Conservation (phyloP, 108 stramenopile genomes). For the Licmophora abbreviata region DNA sequence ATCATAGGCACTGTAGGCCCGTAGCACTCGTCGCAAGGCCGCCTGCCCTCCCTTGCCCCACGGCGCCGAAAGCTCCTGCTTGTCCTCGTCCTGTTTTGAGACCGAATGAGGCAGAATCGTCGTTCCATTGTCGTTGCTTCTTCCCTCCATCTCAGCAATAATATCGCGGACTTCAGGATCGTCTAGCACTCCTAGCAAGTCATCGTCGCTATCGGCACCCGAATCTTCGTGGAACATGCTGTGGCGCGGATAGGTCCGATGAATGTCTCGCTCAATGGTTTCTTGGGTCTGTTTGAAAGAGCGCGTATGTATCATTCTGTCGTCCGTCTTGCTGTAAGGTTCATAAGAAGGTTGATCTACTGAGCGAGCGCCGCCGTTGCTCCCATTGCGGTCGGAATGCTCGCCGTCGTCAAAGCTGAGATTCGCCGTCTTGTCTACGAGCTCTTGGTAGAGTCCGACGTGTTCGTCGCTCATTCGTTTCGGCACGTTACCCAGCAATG, state of each 20-base stretch:
- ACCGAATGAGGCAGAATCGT: background rate
- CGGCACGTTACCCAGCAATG: slow-evolving; percentile 16
- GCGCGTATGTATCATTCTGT: background rate
- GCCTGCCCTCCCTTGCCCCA: slow-evolving; percentile 47
- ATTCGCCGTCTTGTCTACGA: slow-evolving; percentile 30
- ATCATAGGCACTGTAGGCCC: slow-evolving; percentile 79
- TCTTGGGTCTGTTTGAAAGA: slow-evolving; percentile 41
- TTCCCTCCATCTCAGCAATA: background rate
- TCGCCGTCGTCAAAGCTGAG: background rate
- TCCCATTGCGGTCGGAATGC: background rate
- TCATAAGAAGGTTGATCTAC: too few relatives aligned
- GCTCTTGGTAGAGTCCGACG: slow-evolving; percentile 25
- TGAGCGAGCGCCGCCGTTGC: too few relatives aligned
- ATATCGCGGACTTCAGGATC: background rate
- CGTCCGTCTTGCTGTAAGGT: slow-evolving; percentile 14
- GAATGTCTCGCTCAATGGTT: slow-evolving; percentile 84
- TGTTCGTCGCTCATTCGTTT: slow-evolving; percentile 13
- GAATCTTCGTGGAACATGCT: slow-evolving; percentile 55
- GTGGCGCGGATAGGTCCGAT: slow-evolving; percentile 86
- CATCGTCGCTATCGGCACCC: slow-evolving; percentile 13
- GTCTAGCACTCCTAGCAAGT: background rate
- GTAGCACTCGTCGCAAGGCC: slow-evolving; percentile 62
- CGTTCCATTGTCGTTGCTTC: background rate
- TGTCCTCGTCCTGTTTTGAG: background rate
- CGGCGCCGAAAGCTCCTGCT: background rate